Conservation (phyloP, 1,284 basidiomycete species). For the Cryptococcus sp. region DNA sequence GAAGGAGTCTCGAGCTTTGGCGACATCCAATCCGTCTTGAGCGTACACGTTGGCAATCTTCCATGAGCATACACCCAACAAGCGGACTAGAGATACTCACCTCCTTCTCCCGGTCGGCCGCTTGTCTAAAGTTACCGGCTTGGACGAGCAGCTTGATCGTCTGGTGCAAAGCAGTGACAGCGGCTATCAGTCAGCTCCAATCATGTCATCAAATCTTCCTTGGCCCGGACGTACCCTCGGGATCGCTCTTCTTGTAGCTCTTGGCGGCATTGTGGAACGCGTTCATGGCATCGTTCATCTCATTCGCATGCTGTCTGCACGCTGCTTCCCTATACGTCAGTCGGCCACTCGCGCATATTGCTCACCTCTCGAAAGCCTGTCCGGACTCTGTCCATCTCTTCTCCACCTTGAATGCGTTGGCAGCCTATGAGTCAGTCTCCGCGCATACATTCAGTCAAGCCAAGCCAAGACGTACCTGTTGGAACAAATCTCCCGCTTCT, state of each 20-base stretch:
- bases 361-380: conserved; percentile 65
- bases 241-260: conserved; percentile 80
- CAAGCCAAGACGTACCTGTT: conserved; percentile 20
- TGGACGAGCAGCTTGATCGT: conserved; percentile 79
- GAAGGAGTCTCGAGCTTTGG: conserved; percentile 76
- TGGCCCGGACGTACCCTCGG: conserved; percentile 56
- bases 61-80: not conserved
- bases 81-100: conserved; percentile 12
- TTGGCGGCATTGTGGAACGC: conserved; percentile 96
- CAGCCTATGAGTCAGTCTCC: conserved; percentile 58
- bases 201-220: not conserved
- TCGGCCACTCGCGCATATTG: not conserved
- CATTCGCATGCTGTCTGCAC: conserved; percentile 78
- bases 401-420: conserved; percentile 92
- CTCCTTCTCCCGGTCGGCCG: conserved; percentile 95
- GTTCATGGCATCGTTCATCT: conserved; percentile 86
- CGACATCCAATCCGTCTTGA: conserved; percentile 52
- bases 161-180: conserved; percentile 79
- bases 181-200: conserved; percentile 57
- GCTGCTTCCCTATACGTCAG: conserved; percentile 62
- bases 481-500: conserved; percentile 86
- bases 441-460: not conserved
- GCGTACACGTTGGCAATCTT: conserved; percentile 84
- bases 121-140: conserved; percentile 88
- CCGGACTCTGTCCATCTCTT: conserved; percentile 87